These are phyloP conservation scores for Thermochaetoides thermophila DNA, from an alignment of 495 filamentous ascomycete genomes.

Conservation along the genomic window DNA sequence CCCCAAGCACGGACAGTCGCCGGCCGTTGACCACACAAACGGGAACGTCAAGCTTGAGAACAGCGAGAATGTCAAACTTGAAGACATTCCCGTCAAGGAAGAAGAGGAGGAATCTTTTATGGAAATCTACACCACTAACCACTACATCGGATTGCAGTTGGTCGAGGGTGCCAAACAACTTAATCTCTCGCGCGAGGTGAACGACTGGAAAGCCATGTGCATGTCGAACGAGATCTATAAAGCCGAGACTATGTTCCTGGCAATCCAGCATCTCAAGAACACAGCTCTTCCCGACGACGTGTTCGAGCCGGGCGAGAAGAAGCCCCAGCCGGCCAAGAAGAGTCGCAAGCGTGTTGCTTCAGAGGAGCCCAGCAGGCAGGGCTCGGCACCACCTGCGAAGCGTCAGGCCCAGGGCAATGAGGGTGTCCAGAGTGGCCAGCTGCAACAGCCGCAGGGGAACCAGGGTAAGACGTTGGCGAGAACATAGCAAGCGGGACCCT, in stretches of 20 bases:
- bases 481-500: not conserved
- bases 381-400: not conserved
- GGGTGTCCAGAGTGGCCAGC: not conserved
- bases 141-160: constrained; percentile 23
- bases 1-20: no score
- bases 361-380: constrained; percentile 4
- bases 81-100: constrained; percentile 12
- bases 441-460: not conserved
- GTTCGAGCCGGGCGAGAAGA: constrained; percentile 66
- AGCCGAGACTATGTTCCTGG: constrained; percentile 40
- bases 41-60: constrained; percentile 8
- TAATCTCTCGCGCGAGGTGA: constrained; percentile 56
- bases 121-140: constrained; percentile 19
- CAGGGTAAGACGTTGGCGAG: not conserved
- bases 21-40: no score
- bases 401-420: constrained; percentile 1
- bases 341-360: constrained; percentile 16
- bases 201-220: constrained; percentile 59
- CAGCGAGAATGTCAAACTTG: constrained; percentile 8
- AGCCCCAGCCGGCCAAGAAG: constrained; percentile 48
- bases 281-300: constrained; percentile 80
- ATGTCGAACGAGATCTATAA: constrained; percentile 52
- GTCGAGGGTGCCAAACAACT: constrained; percentile 39
- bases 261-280: constrained; percentile 61
- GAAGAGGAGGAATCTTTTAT: constrained; percentile 5